These are phyloP conservation scores for Malus hybrid DNA, from an alignment of 331 rosid species.

Conservation along the genomic window DNA sequence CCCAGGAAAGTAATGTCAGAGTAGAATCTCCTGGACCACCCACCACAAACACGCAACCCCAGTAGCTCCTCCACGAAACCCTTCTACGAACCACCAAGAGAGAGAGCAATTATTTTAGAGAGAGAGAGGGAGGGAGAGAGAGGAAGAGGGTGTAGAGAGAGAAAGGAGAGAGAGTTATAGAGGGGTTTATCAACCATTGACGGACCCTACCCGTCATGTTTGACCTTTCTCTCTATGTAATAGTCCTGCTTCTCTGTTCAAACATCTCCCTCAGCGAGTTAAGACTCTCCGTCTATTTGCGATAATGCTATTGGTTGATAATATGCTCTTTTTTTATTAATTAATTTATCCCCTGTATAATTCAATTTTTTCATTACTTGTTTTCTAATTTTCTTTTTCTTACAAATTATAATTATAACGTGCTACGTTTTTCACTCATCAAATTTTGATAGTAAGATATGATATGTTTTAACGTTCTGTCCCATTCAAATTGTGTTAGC, in stretches of 20 bases:
- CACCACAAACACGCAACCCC: conserved; percentile 13
- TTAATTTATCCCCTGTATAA: background rate
- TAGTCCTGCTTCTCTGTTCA: conserved; percentile 25
- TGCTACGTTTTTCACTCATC: background rate
- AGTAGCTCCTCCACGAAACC: conserved; percentile 27
- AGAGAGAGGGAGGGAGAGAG: conserved; percentile 13
- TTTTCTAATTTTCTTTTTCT: background rate
- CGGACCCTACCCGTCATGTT: conserved; percentile 71
- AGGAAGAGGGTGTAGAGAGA: conserved; percentile 8
- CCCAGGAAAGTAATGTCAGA: conserved; percentile 13
- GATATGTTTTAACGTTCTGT: too few relatives aligned
- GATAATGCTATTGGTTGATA: background rate
- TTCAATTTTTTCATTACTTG: background rate
- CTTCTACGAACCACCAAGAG: conserved; percentile 12
- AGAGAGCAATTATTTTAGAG: background rate
- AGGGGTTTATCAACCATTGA: conserved; percentile 67
- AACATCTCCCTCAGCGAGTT: conserved; percentile 1
- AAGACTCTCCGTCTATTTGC: background rate
- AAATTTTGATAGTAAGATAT: background rate
- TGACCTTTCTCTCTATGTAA: conserved; percentile 50
- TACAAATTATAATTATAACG: background rate
- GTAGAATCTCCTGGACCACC: conserved; percentile 15
- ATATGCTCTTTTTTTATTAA: background rate
- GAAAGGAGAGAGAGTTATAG: background rate
- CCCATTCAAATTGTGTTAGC: background rate